Base-by-base conservation (phyloP, 176 grass and related monocot genomes). In the Ensete glaucum region DNA sequence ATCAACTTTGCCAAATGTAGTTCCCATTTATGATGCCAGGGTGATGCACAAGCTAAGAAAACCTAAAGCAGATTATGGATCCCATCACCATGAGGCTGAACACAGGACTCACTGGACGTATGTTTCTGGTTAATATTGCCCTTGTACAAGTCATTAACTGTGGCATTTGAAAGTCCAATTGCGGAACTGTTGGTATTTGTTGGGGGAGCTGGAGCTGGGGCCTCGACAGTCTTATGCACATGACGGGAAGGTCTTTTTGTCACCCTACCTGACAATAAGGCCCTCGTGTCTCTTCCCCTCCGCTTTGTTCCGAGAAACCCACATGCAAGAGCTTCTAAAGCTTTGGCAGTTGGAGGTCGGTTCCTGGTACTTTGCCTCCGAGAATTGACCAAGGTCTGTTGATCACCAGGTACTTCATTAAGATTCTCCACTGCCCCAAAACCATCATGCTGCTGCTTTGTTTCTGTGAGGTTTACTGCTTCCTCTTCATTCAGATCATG, bases 281-380 rank as follows among this genome's bases (percentile, higher is more conserved):
- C 62, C 34, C 51, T 85, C 71, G 77, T 81, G 14, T 50, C 21
- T 14, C 81, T 82, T 19, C 80, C 82, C 73, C 81, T 94, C n/a
- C 82, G 86, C 74, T 99, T 99, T 59, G 76, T 86, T 8, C 84
- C 86, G 54, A 99, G 82, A 76, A 94, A 75, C 15, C 95, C 95
- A 78, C 79, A 84, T 3, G 95, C 95, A 81, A 94, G 69, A 62
- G 95, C 91, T 87, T 94, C 90, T 64, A 94, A 82, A 72, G 95
- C 90, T 87, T 64, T 88, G 55, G 75, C 60, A 1, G 91, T 99
- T 67, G 95, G 95, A 67, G 88, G 84, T 53, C 95, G 79, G 81
- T 74, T 89, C 84, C 95, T 94, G 11, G 95, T 94, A 64, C 95
- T 85, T 5, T 87, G 82, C 78, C 95, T 90, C 25, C 81, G 81